These are phyloP conservation scores for Calycina marina DNA, from an alignment of 2,329 filamentous ascomycete species.

Conservation along the genomic window DNA sequence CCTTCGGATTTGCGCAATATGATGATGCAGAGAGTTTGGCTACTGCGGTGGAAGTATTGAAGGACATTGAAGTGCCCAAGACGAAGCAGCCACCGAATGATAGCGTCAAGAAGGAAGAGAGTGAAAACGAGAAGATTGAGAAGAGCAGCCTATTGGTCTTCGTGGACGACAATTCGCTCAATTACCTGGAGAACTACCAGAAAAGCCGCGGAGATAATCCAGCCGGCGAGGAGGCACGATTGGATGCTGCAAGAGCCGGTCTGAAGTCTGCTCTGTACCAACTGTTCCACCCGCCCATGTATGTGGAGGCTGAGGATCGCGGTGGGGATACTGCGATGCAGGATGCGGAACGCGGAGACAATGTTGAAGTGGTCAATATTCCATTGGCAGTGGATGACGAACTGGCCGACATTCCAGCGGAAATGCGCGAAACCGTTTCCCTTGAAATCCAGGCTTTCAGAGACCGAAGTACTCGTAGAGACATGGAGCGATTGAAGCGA, in stretches of 20 bases:
- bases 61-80: slow-evolving; percentile 66
- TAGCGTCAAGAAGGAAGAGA: slow-evolving; percentile 27
- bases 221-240: slow-evolving; percentile 46
- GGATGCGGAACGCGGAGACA: slow-evolving; percentile 44
- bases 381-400: slow-evolving; percentile 82
- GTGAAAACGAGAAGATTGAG: slow-evolving; percentile 30
- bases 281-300: slow-evolving; percentile 51
- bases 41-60: slow-evolving; percentile 71
- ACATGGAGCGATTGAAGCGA: slow-evolving; percentile 70
- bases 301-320: slow-evolving; percentile 34
- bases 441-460: slow-evolving; percentile 90
- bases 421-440: slow-evolving; percentile 91
- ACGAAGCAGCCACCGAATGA: slow-evolving; percentile 49
- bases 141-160: slow-evolving; percentile 59
- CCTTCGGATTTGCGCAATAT: slow-evolving; percentile 92
- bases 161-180: slow-evolving; percentile 69
- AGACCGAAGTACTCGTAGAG: slow-evolving; percentile 76
- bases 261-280: slow-evolving; percentile 55
- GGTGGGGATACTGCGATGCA: slow-evolving; percentile 59
- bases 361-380: slow-evolving; percentile 79
- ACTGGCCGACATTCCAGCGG: slow-evolving; percentile 83
- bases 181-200: slow-evolving; percentile 74
- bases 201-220: slow-evolving; percentile 48
- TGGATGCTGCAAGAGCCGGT: slow-evolving; percentile 53
- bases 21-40: slow-evolving; percentile 81